These are phyloP conservation scores for Paratinospora sagittata DNA, from an alignment of 164 flowering plant species.

Conservation along the genomic window DNA sequence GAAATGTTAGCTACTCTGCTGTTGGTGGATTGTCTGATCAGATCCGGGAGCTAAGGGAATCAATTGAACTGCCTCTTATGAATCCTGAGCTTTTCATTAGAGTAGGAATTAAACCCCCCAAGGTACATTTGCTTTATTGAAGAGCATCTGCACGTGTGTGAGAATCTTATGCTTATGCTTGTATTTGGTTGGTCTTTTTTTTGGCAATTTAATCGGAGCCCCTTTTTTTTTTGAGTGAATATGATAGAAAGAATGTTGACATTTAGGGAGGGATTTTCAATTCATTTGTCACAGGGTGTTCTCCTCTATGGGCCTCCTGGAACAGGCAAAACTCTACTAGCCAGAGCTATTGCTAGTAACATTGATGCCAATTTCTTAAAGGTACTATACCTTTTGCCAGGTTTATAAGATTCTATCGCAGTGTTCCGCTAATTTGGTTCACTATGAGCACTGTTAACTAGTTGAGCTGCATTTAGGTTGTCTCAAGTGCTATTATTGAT, in stretches of 20 bases:
- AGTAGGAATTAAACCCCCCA: slow-evolving; percentile 95
- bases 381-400: slow-evolving; percentile 23
- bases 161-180: too few relatives aligned
- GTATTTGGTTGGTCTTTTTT: neutral
- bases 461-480: slow-evolving; percentile 44
- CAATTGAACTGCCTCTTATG: slow-evolving; percentile 92
- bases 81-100: slow-evolving; percentile 90
- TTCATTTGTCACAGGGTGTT: slow-evolving; percentile 49
- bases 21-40: slow-evolving; percentile 97
- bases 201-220: neutral
- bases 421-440: neutral
- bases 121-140: slow-evolving; percentile 41
- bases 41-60: slow-evolving; percentile 79
- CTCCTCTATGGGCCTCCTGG: slow-evolving; percentile 93
- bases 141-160: neutral
- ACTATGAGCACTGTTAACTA: neutral
- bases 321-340: slow-evolving; percentile 77
- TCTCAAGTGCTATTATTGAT: slow-evolving; percentile 80
- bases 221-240: neutral
- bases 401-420: neutral
- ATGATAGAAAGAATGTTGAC: neutral
- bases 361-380: slow-evolving; percentile 84
- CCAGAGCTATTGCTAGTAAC: slow-evolving; percentile 81
- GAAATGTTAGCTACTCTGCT: slow-evolving; percentile 93
- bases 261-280: neutral